Percentiles rank a stretch among this genome's conserved stretches.
Evolutionary conservation across 805 yeast genomes (phyloP).

Genomic region (Hanseniaspora lindneri): DNA sequence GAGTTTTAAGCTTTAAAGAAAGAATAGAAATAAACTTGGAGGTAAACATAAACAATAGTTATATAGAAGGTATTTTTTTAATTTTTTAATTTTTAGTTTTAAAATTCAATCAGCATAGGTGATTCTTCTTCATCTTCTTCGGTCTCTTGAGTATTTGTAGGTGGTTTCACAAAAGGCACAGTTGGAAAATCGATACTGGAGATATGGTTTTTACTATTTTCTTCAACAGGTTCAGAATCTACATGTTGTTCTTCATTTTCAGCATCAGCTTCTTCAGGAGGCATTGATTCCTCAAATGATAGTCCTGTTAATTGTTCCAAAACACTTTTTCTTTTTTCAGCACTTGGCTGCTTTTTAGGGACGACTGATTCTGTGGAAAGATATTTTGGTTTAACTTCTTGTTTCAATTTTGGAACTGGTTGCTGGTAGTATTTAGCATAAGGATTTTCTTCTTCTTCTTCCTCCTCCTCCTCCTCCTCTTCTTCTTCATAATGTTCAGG

Average conservation of each 20-base stretch:
- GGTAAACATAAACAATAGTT: too few species aligned
- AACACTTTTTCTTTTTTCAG: constrained; percentile 4
- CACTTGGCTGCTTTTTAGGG: background rate
- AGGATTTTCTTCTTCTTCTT: constrained; percentile 13
- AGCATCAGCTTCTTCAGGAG: constrained; percentile 14
- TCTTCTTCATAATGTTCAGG: too few species aligned
- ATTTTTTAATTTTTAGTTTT: constrained; percentile 8
- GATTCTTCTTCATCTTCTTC: constrained; percentile 20
- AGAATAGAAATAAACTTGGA: background rate
- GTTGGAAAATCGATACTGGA: constrained; percentile 34
- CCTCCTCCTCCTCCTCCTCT: background rate
- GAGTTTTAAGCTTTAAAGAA: constrained; percentile 28
- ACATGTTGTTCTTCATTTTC: background rate
- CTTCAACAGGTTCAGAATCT: background rate
- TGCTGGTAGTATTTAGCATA: constrained; percentile 13
- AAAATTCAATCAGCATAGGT: constrained; percentile 26
- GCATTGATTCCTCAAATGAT: constrained; percentile 11
- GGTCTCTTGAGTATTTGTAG: constrained; percentile 13
- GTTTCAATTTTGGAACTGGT: background rate
- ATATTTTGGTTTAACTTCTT: background rate
- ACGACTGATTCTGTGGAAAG: background rate
- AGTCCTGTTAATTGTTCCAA: constrained; percentile 15
- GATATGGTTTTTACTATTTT: constrained; percentile 17
- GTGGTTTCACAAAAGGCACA: constrained; percentile 29
- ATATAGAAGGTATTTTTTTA: too few species aligned